Evolutionary conservation across 768 basidiomycete species (phyloP), one percentile per base, ranked within the genome.

Genomic region (Exidia glandulosa): DNA sequence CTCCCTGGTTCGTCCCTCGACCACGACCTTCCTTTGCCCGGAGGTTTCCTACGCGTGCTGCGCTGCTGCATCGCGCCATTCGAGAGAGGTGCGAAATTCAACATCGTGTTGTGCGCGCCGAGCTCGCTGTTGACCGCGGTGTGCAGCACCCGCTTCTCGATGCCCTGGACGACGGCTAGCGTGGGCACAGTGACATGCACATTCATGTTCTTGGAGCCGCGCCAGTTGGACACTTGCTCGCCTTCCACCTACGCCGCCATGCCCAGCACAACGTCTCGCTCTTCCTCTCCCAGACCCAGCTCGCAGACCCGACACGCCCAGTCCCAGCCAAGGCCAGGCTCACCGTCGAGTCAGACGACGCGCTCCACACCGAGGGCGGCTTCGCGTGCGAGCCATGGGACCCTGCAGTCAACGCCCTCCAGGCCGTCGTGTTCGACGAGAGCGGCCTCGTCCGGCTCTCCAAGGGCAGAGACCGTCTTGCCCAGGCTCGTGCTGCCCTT

Each of bases 161-260:
- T 54, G 50, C 60, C 29, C 34, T 52, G 19, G 25, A 56, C 13
- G 37, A 56, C 2, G 10, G 45, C 14, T 48, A 58, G 23, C 30
- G 32, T 25, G 32, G 50, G 50, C 50, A 27, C 54, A 47, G 52
- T 55, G 63, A 61, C 62, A 88, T 90, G 87, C 85, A 79, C 63
- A 79, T 87, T 68, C 86, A 89, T 74, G 67, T 89, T 63, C 78
- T 90, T 63, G 92, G 93, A 65, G 71, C 92, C 45, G 92, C 92
- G 56, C 79, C 91, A 48, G 81, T 95, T 63, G 94, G 94, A 59
- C 82, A 83, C 31, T 82, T 97, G 61, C 63, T 97, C 63, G 80
- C 93, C 16, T 83, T 87, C 70, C 81, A 94, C 69, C 81, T 97
- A 41, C 85, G 89, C 41, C 77, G 76, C 56, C 77, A 82, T 23